Conservation (phyloP, 495 filamentous ascomycete species). For the Penicillium soppii region DNA sequence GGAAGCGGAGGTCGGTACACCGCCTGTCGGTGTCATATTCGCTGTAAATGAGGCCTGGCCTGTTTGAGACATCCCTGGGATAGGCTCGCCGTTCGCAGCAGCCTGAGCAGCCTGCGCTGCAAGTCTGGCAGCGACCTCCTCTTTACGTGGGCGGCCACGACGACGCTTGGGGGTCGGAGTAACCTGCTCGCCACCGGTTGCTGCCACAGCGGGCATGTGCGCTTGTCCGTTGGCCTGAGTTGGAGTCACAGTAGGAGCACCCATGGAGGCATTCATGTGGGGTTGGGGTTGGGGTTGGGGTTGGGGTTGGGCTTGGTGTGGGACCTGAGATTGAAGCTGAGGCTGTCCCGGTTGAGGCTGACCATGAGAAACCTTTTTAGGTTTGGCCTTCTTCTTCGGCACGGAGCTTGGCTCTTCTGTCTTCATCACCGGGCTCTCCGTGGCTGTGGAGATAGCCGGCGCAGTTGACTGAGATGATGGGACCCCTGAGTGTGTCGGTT, state of each 20-base stretch:
- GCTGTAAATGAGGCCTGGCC: constrained; percentile 24
- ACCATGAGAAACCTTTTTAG: constrained; percentile 9
- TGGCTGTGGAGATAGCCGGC: neutral
- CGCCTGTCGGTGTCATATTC: constrained; percentile 22
- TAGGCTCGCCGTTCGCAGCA: constrained; percentile 13
- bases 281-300: neutral
- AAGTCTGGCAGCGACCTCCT: constrained; percentile 25
- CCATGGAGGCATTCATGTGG: neutral
- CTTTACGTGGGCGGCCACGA: constrained; percentile 30
- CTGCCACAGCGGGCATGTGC: neutral
- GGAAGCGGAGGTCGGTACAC: constrained; percentile 1
- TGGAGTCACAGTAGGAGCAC: neutral
- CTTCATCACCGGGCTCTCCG: constrained; percentile 5
- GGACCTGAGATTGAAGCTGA: neutral
- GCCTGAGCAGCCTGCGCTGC: constrained; percentile 22
- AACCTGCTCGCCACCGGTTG: constrained; percentile 4
- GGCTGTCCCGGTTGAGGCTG: constrained; percentile 11
- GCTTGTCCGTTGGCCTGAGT: constrained; percentile 19
- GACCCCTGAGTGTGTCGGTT: constrained; percentile 16
- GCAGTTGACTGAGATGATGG: constrained; percentile 5
- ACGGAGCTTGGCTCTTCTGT: constrained; percentile 17
- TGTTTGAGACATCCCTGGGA: constrained; percentile 9
- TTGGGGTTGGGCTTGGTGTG: neutral
- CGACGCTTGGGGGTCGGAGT: constrained; percentile 21
- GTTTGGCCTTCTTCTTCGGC: constrained; percentile 26